phyloP scores from a whole-genome alignment of 768 basidiomycete species.

The Agrocybe pediades region DNA sequence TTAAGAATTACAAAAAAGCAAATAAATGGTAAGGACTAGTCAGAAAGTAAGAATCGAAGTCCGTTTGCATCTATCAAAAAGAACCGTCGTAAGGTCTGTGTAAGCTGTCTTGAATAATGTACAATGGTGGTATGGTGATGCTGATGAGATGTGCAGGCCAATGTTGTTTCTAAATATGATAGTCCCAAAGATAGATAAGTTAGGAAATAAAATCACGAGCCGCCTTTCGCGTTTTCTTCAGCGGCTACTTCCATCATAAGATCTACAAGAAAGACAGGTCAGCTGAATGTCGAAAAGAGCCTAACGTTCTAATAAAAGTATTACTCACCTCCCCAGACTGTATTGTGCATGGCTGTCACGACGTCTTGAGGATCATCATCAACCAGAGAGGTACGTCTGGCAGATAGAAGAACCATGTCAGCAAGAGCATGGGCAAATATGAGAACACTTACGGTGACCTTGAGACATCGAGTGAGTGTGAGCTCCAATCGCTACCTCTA shows the following conservation, averaged over 20 bases:
- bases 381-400: conserved; percentile 40
- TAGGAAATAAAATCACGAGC: conserved; percentile 11
- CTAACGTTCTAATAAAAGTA: neutral
- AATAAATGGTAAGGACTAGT: conserved; percentile 3
- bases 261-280: conserved; percentile 10
- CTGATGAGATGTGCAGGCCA: conserved; percentile 6
- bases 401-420: conserved; percentile 7
- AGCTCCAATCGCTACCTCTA: conserved; percentile 60
- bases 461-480: conserved; percentile 54
- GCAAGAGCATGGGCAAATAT: neutral
- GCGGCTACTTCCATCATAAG: conserved; percentile 24
- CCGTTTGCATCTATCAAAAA: neutral
- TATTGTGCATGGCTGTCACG: conserved; percentile 60
- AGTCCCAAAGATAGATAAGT: conserved; percentile 10
- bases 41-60: conserved; percentile 1
- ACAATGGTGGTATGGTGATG: conserved; percentile 10
- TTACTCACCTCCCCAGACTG: conserved; percentile 68
- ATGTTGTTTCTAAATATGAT: conserved; percentile 1
- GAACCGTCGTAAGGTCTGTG: neutral
- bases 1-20: conserved; percentile 1
- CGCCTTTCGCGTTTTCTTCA: conserved; percentile 18
- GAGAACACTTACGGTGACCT: conserved; percentile 46
- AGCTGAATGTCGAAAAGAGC: neutral
- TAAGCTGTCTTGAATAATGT: conserved; percentile 14
- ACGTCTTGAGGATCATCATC: conserved; percentile 51